A percentile compares a stretch with the other conserved stretches of the same genome.
Evolutionary conservation across 1,284 basidiomycete genomes (phyloP).

Genomic region (Trichosporon inkin): DNA sequence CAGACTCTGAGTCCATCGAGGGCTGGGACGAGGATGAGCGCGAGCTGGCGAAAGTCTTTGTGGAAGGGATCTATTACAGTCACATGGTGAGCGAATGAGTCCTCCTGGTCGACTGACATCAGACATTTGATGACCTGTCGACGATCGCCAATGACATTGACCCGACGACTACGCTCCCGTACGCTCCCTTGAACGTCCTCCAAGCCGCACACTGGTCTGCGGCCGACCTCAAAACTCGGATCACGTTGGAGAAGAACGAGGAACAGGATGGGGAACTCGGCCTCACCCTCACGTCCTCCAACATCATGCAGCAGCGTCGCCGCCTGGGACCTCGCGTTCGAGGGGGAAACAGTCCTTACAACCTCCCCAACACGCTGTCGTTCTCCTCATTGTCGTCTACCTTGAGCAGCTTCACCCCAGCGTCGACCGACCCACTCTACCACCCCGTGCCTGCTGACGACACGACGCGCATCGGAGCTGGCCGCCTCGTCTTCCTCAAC

Average conservation of each 20-base stretch:
- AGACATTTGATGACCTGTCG: conserved; percentile 74
- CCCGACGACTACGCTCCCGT: conserved; percentile 63
- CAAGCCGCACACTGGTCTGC: conserved; percentile 72
- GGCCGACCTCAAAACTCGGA: conserved; percentile 39
- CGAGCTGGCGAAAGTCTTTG: conserved; percentile 65
- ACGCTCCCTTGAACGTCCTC: conserved; percentile 63
- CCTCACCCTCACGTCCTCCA: conserved; percentile 33
- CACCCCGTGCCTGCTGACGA: conserved; percentile 71
- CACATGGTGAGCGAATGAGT: conserved; percentile 66
- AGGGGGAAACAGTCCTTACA: conserved; percentile 9
- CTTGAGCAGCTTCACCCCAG: conserved; percentile 8
- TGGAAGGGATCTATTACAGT: conserved; percentile 75
- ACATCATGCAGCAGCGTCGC: conserved; percentile 31
- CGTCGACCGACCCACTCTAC: conserved; percentile 50
- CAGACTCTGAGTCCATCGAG: conserved; percentile 23
- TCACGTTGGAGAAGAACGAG: conserved; percentile 23
- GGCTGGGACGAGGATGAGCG: conserved; percentile 47
- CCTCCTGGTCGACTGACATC: not conserved
- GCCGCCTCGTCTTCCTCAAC: conserved; percentile 55
- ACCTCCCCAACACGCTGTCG: conserved; percentile 12
- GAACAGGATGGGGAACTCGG: conserved; percentile 37
- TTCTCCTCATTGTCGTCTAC: conserved; percentile 25
- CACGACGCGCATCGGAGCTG: conserved; percentile 74
- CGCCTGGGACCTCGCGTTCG: conserved; percentile 12
- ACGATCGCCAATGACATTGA: conserved; percentile 68